These are phyloP conservation scores for Chytriomyces sp. DNA, from an alignment of 192 early-diverging fungal species.

Conservation along the genomic window DNA sequence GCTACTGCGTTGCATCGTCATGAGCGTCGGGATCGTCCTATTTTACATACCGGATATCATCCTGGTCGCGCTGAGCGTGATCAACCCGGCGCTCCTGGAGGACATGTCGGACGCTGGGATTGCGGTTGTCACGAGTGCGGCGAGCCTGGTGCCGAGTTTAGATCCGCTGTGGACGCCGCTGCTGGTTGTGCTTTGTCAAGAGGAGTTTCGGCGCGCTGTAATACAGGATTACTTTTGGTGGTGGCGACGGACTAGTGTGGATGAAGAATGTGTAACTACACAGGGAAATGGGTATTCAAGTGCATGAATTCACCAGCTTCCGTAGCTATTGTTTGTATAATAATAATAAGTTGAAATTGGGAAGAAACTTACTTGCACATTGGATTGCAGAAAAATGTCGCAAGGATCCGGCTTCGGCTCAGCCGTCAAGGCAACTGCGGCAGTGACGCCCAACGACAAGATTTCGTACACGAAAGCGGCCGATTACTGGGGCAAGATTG, in stretches of 20 bases:
- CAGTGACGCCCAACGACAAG: not conserved
- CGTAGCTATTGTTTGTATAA: too few species aligned
- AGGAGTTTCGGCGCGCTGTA: constrained; percentile 17
- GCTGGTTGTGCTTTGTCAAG: constrained; percentile 25
- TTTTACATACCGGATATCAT: constrained; percentile 13
- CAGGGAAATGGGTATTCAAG: too few species aligned
- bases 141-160: constrained; percentile 3
- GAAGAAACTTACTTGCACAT: too few species aligned
- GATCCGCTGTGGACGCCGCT: constrained; percentile 22
- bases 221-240: not conserved
- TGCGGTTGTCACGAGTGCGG: not conserved
- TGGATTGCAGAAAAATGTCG: not conserved
- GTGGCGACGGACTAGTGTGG: not conserved
- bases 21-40: constrained; percentile 17
- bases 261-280: too few species aligned
- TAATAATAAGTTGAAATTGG: not conserved
- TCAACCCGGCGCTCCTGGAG: not conserved
- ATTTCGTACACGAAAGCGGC: constrained; percentile 53
- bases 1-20: constrained; percentile 18
- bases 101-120: not conserved
- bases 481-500: constrained; percentile 48
- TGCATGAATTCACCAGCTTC: too few species aligned
- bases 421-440: constrained; percentile 1
- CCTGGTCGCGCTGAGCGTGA: not conserved
- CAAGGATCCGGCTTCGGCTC: not conserved